A percentile compares a stretch with the other conserved stretches of the same genome.
phyloP scores from a whole-genome alignment of 768 basidiomycete species.

The Lactarius sanguifluus region DNA sequence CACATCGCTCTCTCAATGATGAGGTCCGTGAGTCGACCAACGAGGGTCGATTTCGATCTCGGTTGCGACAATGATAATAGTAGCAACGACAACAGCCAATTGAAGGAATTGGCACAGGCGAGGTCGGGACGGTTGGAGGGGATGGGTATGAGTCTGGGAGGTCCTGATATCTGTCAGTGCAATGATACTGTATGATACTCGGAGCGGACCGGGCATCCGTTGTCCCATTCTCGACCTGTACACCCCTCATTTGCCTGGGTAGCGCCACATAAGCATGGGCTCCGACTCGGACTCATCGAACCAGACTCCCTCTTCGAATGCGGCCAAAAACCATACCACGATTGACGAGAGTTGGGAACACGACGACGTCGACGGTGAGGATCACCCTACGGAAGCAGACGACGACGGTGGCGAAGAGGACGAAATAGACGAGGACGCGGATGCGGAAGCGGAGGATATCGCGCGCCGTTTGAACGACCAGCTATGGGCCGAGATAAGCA shows the following conservation, averaged over 20 bases:
- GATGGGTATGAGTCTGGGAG: too few relatives aligned
- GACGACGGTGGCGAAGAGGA: slow-evolving; percentile 52
- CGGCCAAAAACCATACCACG: not conserved
- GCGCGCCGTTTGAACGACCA: slow-evolving; percentile 73
- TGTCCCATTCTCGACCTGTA: too few relatives aligned
- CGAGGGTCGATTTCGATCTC: not conserved
- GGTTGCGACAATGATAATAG: not conserved
- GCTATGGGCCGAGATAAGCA: slow-evolving; percentile 73
- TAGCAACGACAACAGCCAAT: not conserved
- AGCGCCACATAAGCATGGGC: not conserved
- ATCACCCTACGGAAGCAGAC: slow-evolving; percentile 5
- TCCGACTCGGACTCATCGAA: slow-evolving; percentile 6
- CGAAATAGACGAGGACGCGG: slow-evolving; percentile 57
- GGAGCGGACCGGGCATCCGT: not conserved
- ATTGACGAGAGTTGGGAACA: not conserved
- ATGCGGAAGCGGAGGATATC: slow-evolving; percentile 73
- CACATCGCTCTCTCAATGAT: not conserved
- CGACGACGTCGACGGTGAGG: not conserved
- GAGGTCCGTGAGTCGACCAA: not conserved
- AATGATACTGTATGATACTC: too few relatives aligned
- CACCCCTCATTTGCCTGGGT: not conserved
- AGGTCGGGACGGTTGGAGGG: too few relatives aligned
- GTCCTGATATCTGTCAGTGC: too few relatives aligned
- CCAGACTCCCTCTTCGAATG: not conserved
- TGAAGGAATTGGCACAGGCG: not conserved